These are phyloP conservation scores for Boletus sensibilis DNA, from an alignment of 768 basidiomycete species.

Conservation along the genomic window DNA sequence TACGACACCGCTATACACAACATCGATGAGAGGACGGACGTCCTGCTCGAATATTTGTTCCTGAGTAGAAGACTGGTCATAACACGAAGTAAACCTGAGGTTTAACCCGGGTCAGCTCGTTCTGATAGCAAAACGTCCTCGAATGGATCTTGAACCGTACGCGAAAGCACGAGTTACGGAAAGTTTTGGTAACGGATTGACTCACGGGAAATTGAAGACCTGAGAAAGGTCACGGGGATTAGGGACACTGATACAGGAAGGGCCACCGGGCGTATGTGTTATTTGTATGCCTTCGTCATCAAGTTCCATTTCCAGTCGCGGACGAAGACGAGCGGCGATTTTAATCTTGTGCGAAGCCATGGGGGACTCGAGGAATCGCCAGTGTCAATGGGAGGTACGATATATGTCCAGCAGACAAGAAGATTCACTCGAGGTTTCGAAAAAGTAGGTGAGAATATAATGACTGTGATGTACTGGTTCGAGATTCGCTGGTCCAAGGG, in stretches of 20 bases:
- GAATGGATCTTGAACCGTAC: slow-evolving; percentile 1
- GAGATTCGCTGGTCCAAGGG: neutral
- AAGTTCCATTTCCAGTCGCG: slow-evolving; percentile 57
- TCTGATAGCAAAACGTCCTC: neutral
- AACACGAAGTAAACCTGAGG: slow-evolving; percentile 69
- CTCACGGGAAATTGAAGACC: slow-evolving; percentile 77
- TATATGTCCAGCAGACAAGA: neutral
- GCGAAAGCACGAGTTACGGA: neutral
- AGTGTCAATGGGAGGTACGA: neutral
- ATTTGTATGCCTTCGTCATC: slow-evolving; percentile 62
- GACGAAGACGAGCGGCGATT: slow-evolving; percentile 71
- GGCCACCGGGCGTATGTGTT: slow-evolving; percentile 40
- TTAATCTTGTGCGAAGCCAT: slow-evolving; percentile 52
- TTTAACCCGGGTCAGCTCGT: slow-evolving; percentile 3
- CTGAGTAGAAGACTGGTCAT: slow-evolving; percentile 67
- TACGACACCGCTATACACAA: slow-evolving; percentile 75
- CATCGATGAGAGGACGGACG: slow-evolving; percentile 74
- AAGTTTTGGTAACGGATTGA: neutral
- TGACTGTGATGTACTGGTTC: neutral
- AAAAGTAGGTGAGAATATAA: neutral
- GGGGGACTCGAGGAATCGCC: neutral
- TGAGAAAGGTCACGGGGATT: slow-evolving; percentile 70
- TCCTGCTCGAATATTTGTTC: slow-evolving; percentile 76
- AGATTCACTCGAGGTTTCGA: neutral
- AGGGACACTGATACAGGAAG: slow-evolving; percentile 57